phyloP scores from a whole-genome alignment of 1,284 basidiomycete species.

The Marasmius sp. region DNA sequence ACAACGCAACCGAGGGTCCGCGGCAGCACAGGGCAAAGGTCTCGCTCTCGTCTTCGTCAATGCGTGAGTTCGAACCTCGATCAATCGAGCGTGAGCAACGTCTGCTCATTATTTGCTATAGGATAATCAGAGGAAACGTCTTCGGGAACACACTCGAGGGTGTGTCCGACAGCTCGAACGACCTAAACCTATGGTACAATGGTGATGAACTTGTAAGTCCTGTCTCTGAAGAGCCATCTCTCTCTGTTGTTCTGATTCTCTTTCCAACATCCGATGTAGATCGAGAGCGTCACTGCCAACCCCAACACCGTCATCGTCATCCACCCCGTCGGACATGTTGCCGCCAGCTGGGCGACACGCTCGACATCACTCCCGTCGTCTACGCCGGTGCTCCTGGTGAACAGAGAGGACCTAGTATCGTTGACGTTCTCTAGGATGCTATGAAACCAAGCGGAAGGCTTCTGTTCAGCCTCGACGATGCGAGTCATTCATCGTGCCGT shows the following conservation, averaged over 20 bases:
- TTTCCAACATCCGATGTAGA: constrained; percentile 21
- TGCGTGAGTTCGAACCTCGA: constrained; percentile 35
- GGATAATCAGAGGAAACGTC: constrained; percentile 47
- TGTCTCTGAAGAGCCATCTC: neutral
- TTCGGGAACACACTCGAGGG: constrained; percentile 60
- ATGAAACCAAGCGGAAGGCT: constrained; percentile 62
- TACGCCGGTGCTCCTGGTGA: constrained; percentile 65
- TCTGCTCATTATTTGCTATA: too few relatives aligned
- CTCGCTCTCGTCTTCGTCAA: constrained; percentile 69
- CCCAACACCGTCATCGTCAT: constrained; percentile 70
- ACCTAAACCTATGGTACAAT: constrained; percentile 68
- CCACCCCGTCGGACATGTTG: constrained; percentile 62
- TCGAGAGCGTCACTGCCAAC: constrained; percentile 43
- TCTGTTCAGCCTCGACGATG: constrained; percentile 60
- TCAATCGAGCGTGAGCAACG: too few relatives aligned
- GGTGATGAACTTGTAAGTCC: constrained; percentile 37
- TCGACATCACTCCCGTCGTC: constrained; percentile 70
- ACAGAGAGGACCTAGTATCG: constrained; percentile 61
- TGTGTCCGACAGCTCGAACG: constrained; percentile 71
- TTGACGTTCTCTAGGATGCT: constrained; percentile 54
- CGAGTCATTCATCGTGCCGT: constrained; percentile 21
- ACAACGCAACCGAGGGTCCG: constrained; percentile 47
- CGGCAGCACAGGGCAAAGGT: constrained; percentile 51
- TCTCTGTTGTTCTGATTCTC: neutral
- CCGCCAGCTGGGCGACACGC: constrained; percentile 57